Conservation (phyloP, 2,329 filamentous ascomycete genomes). For the Bipolaris gigantea region DNA sequence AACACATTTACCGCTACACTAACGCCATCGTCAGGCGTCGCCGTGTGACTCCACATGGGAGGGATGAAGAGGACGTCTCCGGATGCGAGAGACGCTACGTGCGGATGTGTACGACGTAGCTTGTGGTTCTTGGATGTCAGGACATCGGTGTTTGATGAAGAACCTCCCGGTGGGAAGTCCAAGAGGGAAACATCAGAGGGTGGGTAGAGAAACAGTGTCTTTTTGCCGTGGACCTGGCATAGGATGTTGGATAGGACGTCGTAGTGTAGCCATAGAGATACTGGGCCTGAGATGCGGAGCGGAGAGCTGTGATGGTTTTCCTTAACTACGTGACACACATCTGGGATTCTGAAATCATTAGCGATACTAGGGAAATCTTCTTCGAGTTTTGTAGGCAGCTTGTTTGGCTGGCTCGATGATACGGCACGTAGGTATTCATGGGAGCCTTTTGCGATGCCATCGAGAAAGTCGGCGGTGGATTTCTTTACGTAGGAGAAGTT, state of each 20-base stretch:
- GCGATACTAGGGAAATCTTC: conserved; percentile 72
- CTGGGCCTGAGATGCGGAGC: conserved; percentile 74
- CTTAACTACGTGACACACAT: conserved; percentile 45
- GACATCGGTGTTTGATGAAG: conserved; percentile 76
- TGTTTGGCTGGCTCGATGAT: conserved; percentile 68
- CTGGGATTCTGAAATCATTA: conserved; percentile 69
- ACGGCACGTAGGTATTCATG: conserved; percentile 78
- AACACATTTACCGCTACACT: conserved; percentile 90
- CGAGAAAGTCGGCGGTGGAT: conserved; percentile 67
- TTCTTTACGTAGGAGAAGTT: conserved; percentile 78
- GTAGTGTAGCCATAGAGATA: conserved; percentile 90
- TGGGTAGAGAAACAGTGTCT: conserved; percentile 75
- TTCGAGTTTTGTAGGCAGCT: conserved; percentile 68
- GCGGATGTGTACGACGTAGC: conserved; percentile 56
- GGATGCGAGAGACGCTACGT: conserved; percentile 66
- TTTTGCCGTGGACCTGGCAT: conserved; percentile 74
- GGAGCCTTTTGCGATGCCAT: conserved; percentile 59
- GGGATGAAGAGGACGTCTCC: conserved; percentile 83
- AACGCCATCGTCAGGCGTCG: conserved; percentile 55
- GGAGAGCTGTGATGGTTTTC: conserved; percentile 76
- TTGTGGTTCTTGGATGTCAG: conserved; percentile 50
- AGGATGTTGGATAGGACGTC: conserved; percentile 89
- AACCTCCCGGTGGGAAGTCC: conserved; percentile 73
- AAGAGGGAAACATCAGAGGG: conserved; percentile 72
- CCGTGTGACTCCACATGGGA: conserved; percentile 80